These are phyloP conservation scores for Pythium chondricola DNA, from an alignment of 352 stramenopile genomes.

Conservation along the genomic window DNA sequence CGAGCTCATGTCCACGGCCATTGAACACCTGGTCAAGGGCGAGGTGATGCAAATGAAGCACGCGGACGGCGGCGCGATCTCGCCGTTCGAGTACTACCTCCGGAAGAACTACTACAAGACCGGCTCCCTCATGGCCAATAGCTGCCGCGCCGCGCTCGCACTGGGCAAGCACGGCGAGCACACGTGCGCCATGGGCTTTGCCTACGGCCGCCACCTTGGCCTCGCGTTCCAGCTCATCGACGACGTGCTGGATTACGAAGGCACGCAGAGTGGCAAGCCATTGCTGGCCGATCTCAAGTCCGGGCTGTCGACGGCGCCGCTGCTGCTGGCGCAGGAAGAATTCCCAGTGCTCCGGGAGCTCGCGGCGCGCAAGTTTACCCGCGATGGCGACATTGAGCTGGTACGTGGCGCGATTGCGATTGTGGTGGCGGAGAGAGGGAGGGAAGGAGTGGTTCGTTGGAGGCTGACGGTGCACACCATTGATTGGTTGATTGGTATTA, in stretches of 20 bases:
- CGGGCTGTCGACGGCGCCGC: slow-evolving; percentile 95
- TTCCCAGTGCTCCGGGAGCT: slow-evolving; percentile 89
- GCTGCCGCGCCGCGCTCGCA: slow-evolving; percentile 90
- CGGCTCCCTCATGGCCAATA: slow-evolving; percentile 97
- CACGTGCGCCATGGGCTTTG: slow-evolving; percentile 87
- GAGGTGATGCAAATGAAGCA: slow-evolving; percentile 99
- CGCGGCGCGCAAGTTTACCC: slow-evolving; percentile 88
- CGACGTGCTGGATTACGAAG: slow-evolving; percentile 98
- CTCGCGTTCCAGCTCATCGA: slow-evolving; percentile 99
- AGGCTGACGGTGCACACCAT: no score
- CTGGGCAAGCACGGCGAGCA: slow-evolving; percentile 88
- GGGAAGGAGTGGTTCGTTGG: no score
- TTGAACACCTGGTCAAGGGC: slow-evolving; percentile 98
- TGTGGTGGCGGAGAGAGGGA: no score
- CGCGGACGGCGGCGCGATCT: slow-evolving; percentile 55
- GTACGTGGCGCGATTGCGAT: no score
- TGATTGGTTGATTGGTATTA: no score
- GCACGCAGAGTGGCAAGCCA: slow-evolving; percentile 91
- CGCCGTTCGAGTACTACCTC: slow-evolving; percentile 94
- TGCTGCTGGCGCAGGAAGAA: slow-evolving; percentile 94
- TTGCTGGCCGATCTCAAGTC: slow-evolving; percentile 93
- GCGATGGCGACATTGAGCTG: slow-evolving; percentile 89
- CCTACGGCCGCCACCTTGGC: slow-evolving; percentile 96
- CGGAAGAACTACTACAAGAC: slow-evolving; percentile 99
- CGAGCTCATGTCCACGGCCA: slow-evolving; percentile 97